These are phyloP conservation scores for Pestalotiopsis sp. DNA, from an alignment of 2,329 filamentous ascomycete species.

Conservation along the genomic window DNA sequence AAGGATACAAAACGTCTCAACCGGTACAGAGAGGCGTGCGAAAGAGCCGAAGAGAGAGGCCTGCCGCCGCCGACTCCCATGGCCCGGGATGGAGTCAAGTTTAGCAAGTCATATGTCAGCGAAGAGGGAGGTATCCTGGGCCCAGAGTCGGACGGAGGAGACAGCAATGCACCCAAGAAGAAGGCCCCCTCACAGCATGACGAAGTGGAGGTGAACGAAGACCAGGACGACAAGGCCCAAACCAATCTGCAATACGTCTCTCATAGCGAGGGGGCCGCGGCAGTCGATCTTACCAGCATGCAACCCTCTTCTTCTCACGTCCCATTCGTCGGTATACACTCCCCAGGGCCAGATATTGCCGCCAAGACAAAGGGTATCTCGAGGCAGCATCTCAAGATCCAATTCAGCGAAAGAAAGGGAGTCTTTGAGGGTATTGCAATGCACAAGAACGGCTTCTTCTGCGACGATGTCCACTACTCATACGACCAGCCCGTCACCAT, in stretches of 20 bases:
- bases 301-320: slow-evolving; percentile 63
- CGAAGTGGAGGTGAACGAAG: slow-evolving; percentile 37
- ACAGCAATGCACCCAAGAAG: slow-evolving; percentile 42
- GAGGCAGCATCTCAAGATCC: slow-evolving; percentile 71
- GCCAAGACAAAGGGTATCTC: slow-evolving; percentile 73
- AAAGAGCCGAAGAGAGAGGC: slow-evolving; percentile 49
- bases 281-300: slow-evolving; percentile 60
- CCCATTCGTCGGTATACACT: slow-evolving; percentile 73
- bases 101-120: slow-evolving; percentile 67
- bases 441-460: slow-evolving; percentile 70
- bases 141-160: slow-evolving; percentile 60
- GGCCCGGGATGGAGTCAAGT: slow-evolving; percentile 53
- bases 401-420: slow-evolving; percentile 64
- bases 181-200: slow-evolving; percentile 48
- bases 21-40: slow-evolving; percentile 43
- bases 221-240: slow-evolving; percentile 45
- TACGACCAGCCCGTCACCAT: slow-evolving; percentile 56
- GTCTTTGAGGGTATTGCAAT: slow-evolving; percentile 66
- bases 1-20: slow-evolving; percentile 51
- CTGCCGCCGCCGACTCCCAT: slow-evolving; percentile 54
- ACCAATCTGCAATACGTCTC: slow-evolving; percentile 63
- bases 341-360: slow-evolving; percentile 62
- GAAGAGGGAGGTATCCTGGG: slow-evolving; percentile 71
- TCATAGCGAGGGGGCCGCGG: slow-evolving; percentile 59
- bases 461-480: slow-evolving; percentile 59